Evolutionary conservation across 1,284 basidiomycete species (phyloP).

Genomic region (Porodaedalea pini): DNA sequence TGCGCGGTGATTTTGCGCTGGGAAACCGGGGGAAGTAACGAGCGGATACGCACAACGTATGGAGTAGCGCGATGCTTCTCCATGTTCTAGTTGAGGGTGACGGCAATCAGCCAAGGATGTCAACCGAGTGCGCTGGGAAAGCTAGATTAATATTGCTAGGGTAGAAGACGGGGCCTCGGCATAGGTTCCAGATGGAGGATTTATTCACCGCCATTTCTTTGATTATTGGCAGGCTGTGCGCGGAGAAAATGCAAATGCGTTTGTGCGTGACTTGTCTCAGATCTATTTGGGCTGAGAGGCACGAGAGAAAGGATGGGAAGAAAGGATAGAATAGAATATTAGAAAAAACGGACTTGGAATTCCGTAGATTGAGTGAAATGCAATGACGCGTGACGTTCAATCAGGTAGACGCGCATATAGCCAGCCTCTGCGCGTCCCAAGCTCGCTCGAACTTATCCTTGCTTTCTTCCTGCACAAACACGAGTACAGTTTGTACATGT

Average conservation of each 20-base stretch:
- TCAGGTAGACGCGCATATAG: neutral
- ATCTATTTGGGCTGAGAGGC: neutral
- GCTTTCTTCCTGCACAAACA: neutral
- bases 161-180: neutral
- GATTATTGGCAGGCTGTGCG: neutral
- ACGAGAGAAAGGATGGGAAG: neutral
- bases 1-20: neutral
- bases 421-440: neutral
- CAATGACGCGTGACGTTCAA: neutral
- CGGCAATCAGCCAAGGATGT: constrained; percentile 5
- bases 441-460: neutral
- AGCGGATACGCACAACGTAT: neutral
- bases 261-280: too few relatives aligned
- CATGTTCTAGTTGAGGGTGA: neutral
- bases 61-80: neutral
- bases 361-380: too few relatives aligned
- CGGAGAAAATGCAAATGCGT: neutral
- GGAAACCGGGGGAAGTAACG: constrained; percentile 1
- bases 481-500: neutral
- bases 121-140: neutral
- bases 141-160: neutral
- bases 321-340: too few relatives aligned
- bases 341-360: too few relatives aligned
- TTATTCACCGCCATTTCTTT: neutral
- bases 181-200: constrained; percentile 6